These are phyloP conservation scores for Lachancea fermentati DNA, from an alignment of 805 yeast genomes.

Conservation along the genomic window DNA sequence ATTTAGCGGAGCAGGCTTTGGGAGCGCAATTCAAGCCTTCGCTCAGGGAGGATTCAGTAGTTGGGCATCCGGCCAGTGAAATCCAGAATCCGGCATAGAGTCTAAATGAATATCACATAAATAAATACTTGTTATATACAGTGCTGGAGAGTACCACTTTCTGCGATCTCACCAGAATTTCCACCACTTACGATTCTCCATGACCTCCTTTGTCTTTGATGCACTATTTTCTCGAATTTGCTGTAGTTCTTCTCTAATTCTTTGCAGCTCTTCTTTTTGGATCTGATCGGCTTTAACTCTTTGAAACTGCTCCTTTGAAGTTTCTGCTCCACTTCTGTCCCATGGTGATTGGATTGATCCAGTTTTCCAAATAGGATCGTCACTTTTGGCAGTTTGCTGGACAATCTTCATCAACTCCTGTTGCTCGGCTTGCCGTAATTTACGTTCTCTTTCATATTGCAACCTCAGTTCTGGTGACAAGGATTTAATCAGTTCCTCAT, in stretches of 20 bases:
- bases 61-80: slow-evolving; percentile 33
- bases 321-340: slow-evolving; percentile 37
- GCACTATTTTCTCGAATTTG: slow-evolving; percentile 37
- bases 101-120: no score
- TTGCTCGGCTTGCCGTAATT: slow-evolving; percentile 61
- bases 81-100: background rate
- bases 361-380: slow-evolving; percentile 80
- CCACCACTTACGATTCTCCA: slow-evolving; percentile 33
- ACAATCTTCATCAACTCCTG: slow-evolving; percentile 64
- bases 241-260: slow-evolving; percentile 35
- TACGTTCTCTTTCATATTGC: slow-evolving; percentile 62
- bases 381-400: slow-evolving; percentile 53
- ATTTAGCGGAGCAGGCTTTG: slow-evolving; percentile 21
- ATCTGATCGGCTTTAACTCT: slow-evolving; percentile 32
- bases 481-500: slow-evolving; percentile 65
- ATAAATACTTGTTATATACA: slow-evolving; percentile 4
- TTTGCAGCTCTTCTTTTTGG: slow-evolving; percentile 30
- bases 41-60: slow-evolving; percentile 31
- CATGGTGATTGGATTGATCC: slow-evolving; percentile 67
- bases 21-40: slow-evolving; percentile 30
- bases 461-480: slow-evolving; percentile 80
- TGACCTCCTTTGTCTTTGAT: slow-evolving; percentile 31
- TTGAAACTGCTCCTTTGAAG: slow-evolving; percentile 37
- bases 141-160: background rate
- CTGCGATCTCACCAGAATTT: slow-evolving; percentile 18